phyloP scores from a whole-genome alignment of 192 early-diverging fungal genomes.

The Obelidium mucronatum region DNA sequence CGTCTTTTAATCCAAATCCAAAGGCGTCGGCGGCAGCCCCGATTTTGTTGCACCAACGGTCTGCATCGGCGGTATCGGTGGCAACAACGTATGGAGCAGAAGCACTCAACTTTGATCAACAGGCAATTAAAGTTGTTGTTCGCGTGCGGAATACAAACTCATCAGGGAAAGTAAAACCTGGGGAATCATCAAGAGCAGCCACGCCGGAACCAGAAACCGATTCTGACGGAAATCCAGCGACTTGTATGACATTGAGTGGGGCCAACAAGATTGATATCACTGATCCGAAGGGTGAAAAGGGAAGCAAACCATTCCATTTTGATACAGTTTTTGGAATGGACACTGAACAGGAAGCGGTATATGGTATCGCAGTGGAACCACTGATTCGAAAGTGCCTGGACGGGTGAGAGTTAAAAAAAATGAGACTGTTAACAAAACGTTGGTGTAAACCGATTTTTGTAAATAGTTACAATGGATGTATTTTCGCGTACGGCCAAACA shows the following conservation, averaged over 20 bases:
- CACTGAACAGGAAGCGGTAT: constrained; percentile 43
- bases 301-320: constrained; percentile 43
- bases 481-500: constrained; percentile 60
- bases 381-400: constrained; percentile 49
- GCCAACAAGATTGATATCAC: constrained; percentile 19
- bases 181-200: neutral
- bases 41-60: too few relatives aligned
- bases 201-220: neutral
- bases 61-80: too few relatives aligned
- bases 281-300: constrained; percentile 29
- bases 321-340: constrained; percentile 49
- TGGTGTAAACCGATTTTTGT: neutral
- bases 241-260: neutral
- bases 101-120: neutral
- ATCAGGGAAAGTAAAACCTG: too few relatives aligned
- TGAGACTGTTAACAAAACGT: neutral
- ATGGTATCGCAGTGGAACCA: constrained; percentile 46
- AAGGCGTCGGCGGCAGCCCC: too few relatives aligned
- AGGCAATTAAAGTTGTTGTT: constrained; percentile 11
- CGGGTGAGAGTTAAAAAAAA: constrained; percentile 9
- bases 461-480: constrained; percentile 48
- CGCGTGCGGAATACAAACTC: neutral
- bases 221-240: neutral
- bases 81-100: too few relatives aligned
- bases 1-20: too few relatives aligned